A percentile compares a stretch with the other conserved stretches of the same genome.
Conservation (phyloP, 495 filamentous ascomycete species). For the Astrothelium macrocarpum region DNA sequence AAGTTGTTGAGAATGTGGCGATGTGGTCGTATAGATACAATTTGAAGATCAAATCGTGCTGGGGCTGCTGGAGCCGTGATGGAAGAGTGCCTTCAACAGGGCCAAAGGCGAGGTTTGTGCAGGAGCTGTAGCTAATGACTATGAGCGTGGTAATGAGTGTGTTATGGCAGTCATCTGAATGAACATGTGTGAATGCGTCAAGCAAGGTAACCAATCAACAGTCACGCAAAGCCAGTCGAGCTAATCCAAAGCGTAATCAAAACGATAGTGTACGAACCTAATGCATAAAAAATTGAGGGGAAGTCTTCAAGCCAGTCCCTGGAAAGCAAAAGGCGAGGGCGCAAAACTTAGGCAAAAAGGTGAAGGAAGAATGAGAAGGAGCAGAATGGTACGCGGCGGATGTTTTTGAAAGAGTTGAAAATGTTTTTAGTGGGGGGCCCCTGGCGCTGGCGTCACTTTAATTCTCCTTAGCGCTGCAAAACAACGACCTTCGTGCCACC, state of each 20-base stretch:
- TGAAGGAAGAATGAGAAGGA: neutral
- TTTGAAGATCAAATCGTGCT: slow-evolving; percentile 60
- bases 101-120: slow-evolving; percentile 48
- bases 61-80: slow-evolving; percentile 68
- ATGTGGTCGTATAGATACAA: slow-evolving; percentile 55
- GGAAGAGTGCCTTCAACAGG: slow-evolving; percentile 54
- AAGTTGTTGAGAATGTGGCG: slow-evolving; percentile 58
- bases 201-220: too few species aligned
- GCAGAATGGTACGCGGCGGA: neutral
- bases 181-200: neutral
- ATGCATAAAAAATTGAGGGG: too few species aligned
- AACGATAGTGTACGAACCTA: neutral
- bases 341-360: neutral
- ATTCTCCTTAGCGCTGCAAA: neutral
- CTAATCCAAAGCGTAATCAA: too few species aligned
- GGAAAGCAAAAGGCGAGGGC: too few species aligned
- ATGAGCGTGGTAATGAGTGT: neutral
- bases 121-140: neutral
- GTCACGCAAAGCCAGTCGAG: too few species aligned
- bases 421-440: neutral
- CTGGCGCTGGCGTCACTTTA: neutral
- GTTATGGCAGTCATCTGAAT: neutral
- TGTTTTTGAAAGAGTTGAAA: neutral
- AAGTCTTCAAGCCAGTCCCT: too few species aligned
- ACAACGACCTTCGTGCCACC: neutral